Evolutionary conservation across 768 basidiomycete species (phyloP), one percentile per base, ranked within the genome.

Genomic region (Leccinellum albellum): DNA sequence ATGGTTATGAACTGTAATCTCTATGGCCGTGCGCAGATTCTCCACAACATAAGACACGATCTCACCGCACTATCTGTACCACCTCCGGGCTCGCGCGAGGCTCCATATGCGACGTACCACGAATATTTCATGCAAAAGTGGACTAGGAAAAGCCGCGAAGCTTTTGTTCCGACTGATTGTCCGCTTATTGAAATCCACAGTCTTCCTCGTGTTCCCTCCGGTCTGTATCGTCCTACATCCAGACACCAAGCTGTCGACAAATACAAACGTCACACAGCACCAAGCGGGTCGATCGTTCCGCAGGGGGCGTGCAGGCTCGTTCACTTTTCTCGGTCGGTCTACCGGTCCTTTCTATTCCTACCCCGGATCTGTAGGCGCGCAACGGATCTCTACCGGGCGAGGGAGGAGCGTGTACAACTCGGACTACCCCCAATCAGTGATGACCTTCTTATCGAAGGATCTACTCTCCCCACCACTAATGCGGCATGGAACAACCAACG

Each of bases 401-500:
- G 71, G 15, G 69, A 75, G 53, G 80, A 82, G 14, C 79, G 80
- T 21, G 50, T 75, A 15, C 77, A 80, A 42, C 79, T 93, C 31
- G 76, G 78, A 12, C 76, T 94, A 21, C 88, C 89, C 3, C 71
- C 79, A 1, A 82, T 93, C 50, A 61, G 68, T 2, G 78, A 81
- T 33, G 74, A 83, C 40, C 74, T 83, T 7, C 77, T 93, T 46
- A 76, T 85, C 2, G 86, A 93, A 66, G 90, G 89, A 6, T 78
- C 90, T 23, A 92, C 90, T 1, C 74, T 92, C 12, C 94, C 93
- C 1, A 78, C 78, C 33, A 79, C 87, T 6, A 66, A 66, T 32
- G 79, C 83, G 7, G 79, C 81, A 9, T 91, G 83, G 73, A 90
- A 80, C 70, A 95, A 94, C 60, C 91, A 96, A 64, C 83, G 90